Evolutionary conservation across 1,284 basidiomycete species (phyloP).

Genomic region (Crepidotus sp.): DNA sequence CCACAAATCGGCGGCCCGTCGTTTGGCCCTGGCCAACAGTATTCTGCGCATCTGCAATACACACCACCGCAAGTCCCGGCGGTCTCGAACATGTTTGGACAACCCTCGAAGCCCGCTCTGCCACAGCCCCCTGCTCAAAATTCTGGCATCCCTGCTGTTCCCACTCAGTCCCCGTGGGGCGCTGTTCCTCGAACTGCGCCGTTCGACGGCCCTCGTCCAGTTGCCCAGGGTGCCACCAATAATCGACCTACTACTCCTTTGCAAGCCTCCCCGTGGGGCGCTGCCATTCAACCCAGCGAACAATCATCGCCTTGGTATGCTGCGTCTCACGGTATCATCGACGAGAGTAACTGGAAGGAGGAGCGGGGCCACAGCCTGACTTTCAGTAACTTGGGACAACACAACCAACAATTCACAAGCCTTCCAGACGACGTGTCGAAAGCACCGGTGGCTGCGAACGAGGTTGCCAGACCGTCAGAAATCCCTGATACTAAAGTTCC

Average conservation of each 20-base stretch:
- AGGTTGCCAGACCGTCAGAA: constrained; percentile 21
- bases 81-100: constrained; percentile 9
- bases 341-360: constrained; percentile 38
- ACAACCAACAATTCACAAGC: constrained; percentile 36
- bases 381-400: constrained; percentile 49
- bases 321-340: constrained; percentile 34
- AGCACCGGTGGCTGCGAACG: constrained; percentile 13
- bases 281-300: constrained; percentile 27
- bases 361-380: constrained; percentile 41
- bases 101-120: constrained; percentile 9
- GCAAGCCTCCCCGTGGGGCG: constrained; percentile 31
- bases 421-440: constrained; percentile 15
- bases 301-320: constrained; percentile 48
- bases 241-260: constrained; percentile 25
- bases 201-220: constrained; percentile 27
- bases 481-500: constrained; percentile 15
- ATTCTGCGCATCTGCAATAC: constrained; percentile 12
- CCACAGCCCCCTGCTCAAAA: constrained; percentile 17
- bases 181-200: constrained; percentile 31
- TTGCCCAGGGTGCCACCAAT: constrained; percentile 16
- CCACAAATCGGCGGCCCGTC: constrained; percentile 5
- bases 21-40: constrained; percentile 15
- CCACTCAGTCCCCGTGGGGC: constrained; percentile 27
- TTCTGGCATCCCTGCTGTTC: constrained; percentile 14
- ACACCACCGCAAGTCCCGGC: constrained; percentile 9